Evolutionary conservation across 495 filamentous ascomycete genomes (phyloP), one percentile per base, ranked within the genome.

Genomic region (Neurospora sp.): DNA sequence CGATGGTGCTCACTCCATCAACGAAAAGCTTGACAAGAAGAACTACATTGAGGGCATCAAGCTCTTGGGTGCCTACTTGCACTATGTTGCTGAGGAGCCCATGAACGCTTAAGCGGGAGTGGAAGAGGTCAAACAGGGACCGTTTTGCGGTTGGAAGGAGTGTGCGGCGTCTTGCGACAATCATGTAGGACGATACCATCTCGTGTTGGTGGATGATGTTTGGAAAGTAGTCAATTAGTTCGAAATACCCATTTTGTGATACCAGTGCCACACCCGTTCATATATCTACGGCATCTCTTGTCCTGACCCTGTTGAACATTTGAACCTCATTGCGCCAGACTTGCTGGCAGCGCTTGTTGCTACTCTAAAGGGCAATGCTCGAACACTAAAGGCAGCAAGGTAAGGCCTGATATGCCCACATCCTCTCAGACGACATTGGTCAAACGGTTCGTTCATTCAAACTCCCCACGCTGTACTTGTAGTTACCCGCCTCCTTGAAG

Each of bases 21-120:
- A 99, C 80, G 96, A 99, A 86, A 99, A 99, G 86, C 87, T 99
- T 48, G 96, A 99, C 82, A 92, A 90, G 86, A 89, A 88, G 81
- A 99, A 99, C 80, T 99, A 98, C 81, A 96, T 99, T 78, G 94
- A 98, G 85, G 96, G 96, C n/a, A 97, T 91, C 75, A 98, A 98
- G 86, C 82, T 98, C 69, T 82, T 98, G 70, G 96, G 96, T 18
- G 94, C 96, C 20, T 99, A 99, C 80, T 84, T 99, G 79, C 96
- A 98, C 84, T 98, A 97, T 78, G 94, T 97, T 72, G 93, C 95
- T 1, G 94, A 95, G 79, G 95, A 99, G 85, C 90, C 92, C 38
- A 89, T 79, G 76, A 75, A 77, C 46, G 54, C 54, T 9, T 84
- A 81, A 74, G 46, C 12, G 42, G 46, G n/a, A 12, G 20, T 69